Base-by-base conservation (phyloP, 805 yeast genomes). In the Cyberlindnera japonica region DNA sequence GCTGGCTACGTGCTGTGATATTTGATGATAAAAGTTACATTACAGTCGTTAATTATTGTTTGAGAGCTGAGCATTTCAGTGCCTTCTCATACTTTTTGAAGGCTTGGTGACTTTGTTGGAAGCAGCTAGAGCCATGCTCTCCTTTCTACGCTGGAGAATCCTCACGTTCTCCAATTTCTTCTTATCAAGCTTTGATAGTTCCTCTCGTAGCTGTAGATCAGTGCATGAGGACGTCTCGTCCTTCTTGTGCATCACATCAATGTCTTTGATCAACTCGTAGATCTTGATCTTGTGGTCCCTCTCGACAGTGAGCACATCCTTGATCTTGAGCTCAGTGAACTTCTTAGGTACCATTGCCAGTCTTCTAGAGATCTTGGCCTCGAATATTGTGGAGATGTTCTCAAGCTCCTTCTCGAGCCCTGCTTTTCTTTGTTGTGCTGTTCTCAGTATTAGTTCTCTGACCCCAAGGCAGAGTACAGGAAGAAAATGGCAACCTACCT, bases 271-370 rank as follows among this genome's bases (percentile, higher is more conserved):
- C 33, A 57, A 33, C 34, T 49, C 48, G 30, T 50, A 54, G 20
- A 55, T 43, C 44, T 48, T 51, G 23, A 55, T 33, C 42, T 53
- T 51, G 31, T 55, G 58, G n/a, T 57, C 61, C 35, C 57, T 41
- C 28, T 57, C 61, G 0, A 57, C 50, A 0, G 47, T 35, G 4
- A 57, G 36, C 1, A 57, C 54, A 35, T 57, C 58, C 21, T 46
- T 44, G 22, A 57, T 51, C 27, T 37, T 32, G 9, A 57, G 35
- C 11, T 33, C 37, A 3, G 50, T 33, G 20, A 57, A 55, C 40
- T 47, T 54, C 44, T 55, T 55, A 6, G 61, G 61, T 5, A 57
- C 58, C 19, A 47, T 28, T 3, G 45, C 45, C 4, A 43, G 14
- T 5, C 54, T 33, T 25, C 61, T 35, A 3, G 43, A 38, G 3